Conservation (phyloP, 805 yeast genomes). For the Candida michaelii region DNA sequence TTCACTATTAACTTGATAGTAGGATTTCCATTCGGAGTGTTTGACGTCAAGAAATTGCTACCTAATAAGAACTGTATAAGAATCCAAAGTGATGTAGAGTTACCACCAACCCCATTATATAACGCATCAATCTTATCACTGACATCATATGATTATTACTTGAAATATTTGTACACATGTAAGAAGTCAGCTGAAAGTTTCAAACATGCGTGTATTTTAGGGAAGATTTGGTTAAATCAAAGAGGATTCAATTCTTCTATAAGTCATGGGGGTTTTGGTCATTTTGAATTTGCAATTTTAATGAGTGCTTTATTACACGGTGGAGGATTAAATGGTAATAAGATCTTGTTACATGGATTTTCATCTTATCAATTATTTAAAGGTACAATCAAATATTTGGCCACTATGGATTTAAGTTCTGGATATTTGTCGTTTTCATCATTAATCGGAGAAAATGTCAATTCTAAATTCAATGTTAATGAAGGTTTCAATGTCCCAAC, state of each 20-base stretch:
- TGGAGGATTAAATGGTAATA: slow-evolving; percentile 74
- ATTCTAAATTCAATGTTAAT: slow-evolving; percentile 44
- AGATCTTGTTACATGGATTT: slow-evolving; percentile 79
- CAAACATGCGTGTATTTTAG: slow-evolving; percentile 82
- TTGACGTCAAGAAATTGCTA: slow-evolving; percentile 71
- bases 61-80: slow-evolving; percentile 84
- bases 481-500: slow-evolving; percentile 75
- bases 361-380: slow-evolving; percentile 92
- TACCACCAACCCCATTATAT: slow-evolving; percentile 83
- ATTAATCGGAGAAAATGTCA: slow-evolving; percentile 42
- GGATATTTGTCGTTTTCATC: slow-evolving; percentile 73
- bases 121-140: slow-evolving; percentile 78
- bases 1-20: slow-evolving; percentile 70
- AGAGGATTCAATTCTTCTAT: slow-evolving; percentile 71
- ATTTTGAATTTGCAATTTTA: slow-evolving; percentile 80
- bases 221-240: slow-evolving; percentile 87
- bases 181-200: slow-evolving; percentile 78
- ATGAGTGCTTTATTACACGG: slow-evolving; percentile 83
- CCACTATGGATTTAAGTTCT: slow-evolving; percentile 68
- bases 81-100: slow-evolving; percentile 49
- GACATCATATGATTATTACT: slow-evolving; percentile 63
- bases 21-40: slow-evolving; percentile 68
- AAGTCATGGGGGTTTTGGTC: slow-evolving; percentile 82
- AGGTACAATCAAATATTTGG: slow-evolving; percentile 79
- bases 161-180: slow-evolving; percentile 73